phyloP scores from a whole-genome alignment of 441 rosid genomes.

The Capsella rubella region DNA sequence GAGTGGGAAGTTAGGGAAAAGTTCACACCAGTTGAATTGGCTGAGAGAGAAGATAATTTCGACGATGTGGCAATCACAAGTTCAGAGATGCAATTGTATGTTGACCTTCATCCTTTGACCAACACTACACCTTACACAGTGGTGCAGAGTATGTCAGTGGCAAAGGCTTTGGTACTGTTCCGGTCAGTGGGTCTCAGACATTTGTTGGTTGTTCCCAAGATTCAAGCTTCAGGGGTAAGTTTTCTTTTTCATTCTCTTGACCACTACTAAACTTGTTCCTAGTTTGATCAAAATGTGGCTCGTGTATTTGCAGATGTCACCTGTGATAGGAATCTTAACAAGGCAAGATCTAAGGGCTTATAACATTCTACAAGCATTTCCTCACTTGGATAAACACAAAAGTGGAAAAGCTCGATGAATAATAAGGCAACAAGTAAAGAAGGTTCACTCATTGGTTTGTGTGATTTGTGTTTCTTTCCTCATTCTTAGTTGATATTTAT shows the following conservation, averaged over 20 bases:
- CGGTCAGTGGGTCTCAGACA: slow-evolving; percentile 84
- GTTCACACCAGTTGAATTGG: slow-evolving; percentile 77
- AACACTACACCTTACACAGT: slow-evolving; percentile 90
- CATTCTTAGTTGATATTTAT: slow-evolving; percentile 30
- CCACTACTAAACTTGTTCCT: slow-evolving; percentile 21
- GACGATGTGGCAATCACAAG: slow-evolving; percentile 71
- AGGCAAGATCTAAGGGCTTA: slow-evolving; percentile 80
- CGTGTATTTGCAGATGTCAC: slow-evolving; percentile 58
- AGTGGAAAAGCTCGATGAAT: slow-evolving; percentile 35
- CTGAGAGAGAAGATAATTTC: slow-evolving; percentile 72
- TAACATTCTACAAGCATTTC: slow-evolving; percentile 81
- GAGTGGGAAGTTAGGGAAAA: slow-evolving; percentile 83
- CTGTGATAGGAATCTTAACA: slow-evolving; percentile 80
- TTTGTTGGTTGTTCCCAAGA: slow-evolving; percentile 75
- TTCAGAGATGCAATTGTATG: slow-evolving; percentile 77
- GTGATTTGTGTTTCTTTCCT: slow-evolving; percentile 27
- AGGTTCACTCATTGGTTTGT: slow-evolving; percentile 20
- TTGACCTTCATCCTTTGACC: slow-evolving; percentile 87
- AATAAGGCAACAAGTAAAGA: slow-evolving; percentile 15
- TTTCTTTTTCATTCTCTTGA: slow-evolving; percentile 5
- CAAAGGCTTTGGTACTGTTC: slow-evolving; percentile 88
- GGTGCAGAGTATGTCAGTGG: slow-evolving; percentile 84
- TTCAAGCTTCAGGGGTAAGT: slow-evolving; percentile 87
- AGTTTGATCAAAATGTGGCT: not conserved
- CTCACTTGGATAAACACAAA: slow-evolving; percentile 65